phyloP scores from a whole-genome alignment of 2,329 filamentous ascomycete genomes.

The Ilyonectria mors-panacis region DNA sequence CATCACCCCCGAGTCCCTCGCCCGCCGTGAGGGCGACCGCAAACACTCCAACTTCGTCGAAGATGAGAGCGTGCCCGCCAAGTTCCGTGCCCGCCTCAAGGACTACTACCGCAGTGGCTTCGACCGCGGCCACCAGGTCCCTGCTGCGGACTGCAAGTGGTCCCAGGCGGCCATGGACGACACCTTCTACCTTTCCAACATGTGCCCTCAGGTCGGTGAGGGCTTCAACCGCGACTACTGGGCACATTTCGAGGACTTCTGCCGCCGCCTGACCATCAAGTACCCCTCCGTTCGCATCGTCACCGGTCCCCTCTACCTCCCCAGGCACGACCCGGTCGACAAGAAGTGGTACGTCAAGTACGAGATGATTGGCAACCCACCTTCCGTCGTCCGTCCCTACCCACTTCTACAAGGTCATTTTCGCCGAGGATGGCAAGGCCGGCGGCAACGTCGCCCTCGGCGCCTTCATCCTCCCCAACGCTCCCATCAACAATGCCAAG shows the following conservation, averaged over 20 bases:
- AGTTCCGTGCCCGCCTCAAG: constrained; percentile 90
- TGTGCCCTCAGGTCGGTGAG: constrained; percentile 98
- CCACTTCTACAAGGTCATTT: constrained; percentile 99
- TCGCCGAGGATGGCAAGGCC: constrained; percentile 84
- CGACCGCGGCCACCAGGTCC: constrained; percentile 96
- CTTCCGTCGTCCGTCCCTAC: constrained; percentile 96
- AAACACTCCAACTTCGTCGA: constrained; percentile 88
- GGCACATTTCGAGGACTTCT: constrained; percentile 99
- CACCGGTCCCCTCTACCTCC: constrained; percentile 94
- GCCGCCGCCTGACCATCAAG: constrained; percentile 81
- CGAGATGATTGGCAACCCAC: constrained; percentile 94
- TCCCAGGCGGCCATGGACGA: constrained; percentile 94
- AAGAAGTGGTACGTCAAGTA: constrained; percentile 97
- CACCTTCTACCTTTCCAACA: constrained; percentile 94
- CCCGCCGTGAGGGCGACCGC: constrained; percentile 82
- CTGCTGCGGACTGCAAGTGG: constrained; percentile 97
- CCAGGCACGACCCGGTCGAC: constrained; percentile 83
- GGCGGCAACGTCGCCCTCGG: constrained; percentile 87
- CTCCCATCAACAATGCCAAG: constrained; percentile 88
- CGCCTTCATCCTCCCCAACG: constrained; percentile 96
- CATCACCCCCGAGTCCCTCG: constrained; percentile 90
- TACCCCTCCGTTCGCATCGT: constrained; percentile 94
- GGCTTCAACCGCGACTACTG: constrained; percentile 99
- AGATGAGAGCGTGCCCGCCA: constrained; percentile 82
- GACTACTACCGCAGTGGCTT: constrained; percentile 97